These are phyloP conservation scores for Nakaseomyces delphensis DNA, from an alignment of 1,139 yeast genomes.

Conservation along the genomic window DNA sequence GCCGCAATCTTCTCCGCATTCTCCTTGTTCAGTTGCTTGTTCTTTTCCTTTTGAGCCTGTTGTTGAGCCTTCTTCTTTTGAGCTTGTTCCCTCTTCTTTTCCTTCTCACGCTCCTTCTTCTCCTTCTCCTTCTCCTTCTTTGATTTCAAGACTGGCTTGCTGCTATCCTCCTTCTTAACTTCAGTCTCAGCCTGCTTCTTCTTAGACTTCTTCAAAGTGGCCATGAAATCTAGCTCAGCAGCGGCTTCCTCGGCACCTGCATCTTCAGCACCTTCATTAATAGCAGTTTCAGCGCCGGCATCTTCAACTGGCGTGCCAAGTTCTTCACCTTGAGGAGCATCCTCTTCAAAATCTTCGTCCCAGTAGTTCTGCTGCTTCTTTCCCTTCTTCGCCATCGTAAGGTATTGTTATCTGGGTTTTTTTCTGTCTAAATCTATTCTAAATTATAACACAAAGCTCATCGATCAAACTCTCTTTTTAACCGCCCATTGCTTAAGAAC, in stretches of 20 bases:
- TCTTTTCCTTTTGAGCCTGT: constrained; percentile 58
- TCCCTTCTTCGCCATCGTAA: constrained; percentile 34
- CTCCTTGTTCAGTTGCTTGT: constrained; percentile 39
- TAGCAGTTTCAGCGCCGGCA: constrained; percentile 20
- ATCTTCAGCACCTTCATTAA: constrained; percentile 32
- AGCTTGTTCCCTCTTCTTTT: constrained; percentile 84
- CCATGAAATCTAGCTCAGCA: constrained; percentile 57
- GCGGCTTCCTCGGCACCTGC: constrained; percentile 28
- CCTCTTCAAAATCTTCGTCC: constrained; percentile 70
- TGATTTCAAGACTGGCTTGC: constrained; percentile 69
- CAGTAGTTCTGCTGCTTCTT: constrained; percentile 56
- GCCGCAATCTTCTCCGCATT: constrained; percentile 40
- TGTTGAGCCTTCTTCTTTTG: constrained; percentile 73
- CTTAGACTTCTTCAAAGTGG: constrained; percentile 72
- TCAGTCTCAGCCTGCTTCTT: constrained; percentile 53
- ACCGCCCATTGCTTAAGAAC: background rate
- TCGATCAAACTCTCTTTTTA: background rate
- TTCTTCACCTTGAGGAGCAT: constrained; percentile 50
- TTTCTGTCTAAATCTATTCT: background rate
- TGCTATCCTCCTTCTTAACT: constrained; percentile 37
- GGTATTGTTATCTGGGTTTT: background rate
- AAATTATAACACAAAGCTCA: background rate
- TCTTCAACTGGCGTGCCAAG: constrained; percentile 33
- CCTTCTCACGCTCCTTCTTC: constrained; percentile 95
- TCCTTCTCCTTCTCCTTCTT: constrained; percentile 97